Base-by-base conservation (phyloP, 208 protist species). In the Wallacemonas rigidus region DNA sequence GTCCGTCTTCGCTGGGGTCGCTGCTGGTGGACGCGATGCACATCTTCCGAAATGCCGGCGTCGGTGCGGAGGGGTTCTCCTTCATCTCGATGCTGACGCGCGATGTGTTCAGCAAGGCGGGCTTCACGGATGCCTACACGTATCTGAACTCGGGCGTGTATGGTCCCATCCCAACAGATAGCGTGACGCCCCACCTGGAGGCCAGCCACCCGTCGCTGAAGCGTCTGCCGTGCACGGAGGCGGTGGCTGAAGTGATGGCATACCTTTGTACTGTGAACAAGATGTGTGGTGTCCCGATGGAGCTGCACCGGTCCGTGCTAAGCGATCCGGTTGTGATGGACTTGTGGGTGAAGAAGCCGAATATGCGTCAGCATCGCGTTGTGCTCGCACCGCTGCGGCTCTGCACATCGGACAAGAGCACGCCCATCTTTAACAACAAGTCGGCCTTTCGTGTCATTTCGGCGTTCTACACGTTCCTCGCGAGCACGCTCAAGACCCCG, bases 291-390 rank as follows among this genome's bases (percentile, higher is more conserved):
- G 78, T 92, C 15, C 89, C 86, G 53, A 81, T 97, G 5, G 89
- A 97, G 80, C 77, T 94, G 41, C 92, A 97, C 83, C 92, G 92
- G 63, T 94, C 85, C 61, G 89, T 67, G 39, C 85, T 97, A 41
- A 83, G 83, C 70, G 87, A 95, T 77, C 88, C 91, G 36, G 86
- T 85, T 12, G 89, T 94, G 54, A 70, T 76, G 48, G 77, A 70
- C 41, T 50, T 93, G 65, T 94, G 88, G 91, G 53, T 61, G 40
- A 77, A 77, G 53, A 78, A 65, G 38, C 60, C 72, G 45, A 70
- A 69, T 39, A 69, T 83, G 67, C 79, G 76, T 56, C 86, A 91
- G 75, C 89, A 97, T 79, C 84, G 92, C 65, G 89, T 92, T 41
- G 89, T 93, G 63, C 76, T 97, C 3, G 75, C 82, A 9, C 88